Evolutionary conservation across 2,329 filamentous ascomycete genomes (phyloP).

Genomic region (Macroventuria anomochaeta): DNA sequence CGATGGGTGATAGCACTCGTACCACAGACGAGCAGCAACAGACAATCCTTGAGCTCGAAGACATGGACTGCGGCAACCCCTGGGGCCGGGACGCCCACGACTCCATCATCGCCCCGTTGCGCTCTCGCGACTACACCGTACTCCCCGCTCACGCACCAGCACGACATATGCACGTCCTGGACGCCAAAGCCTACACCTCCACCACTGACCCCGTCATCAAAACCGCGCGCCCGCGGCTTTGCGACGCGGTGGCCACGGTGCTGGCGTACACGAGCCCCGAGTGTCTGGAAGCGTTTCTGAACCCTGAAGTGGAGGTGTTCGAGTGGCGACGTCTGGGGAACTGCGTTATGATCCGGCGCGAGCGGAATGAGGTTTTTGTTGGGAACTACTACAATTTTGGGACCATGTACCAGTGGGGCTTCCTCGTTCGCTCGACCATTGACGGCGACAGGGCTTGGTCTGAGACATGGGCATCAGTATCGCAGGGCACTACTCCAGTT

Average conservation of each 20-base stretch:
- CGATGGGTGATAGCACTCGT: background rate
- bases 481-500: slow-evolving; percentile 13
- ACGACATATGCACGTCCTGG: slow-evolving; percentile 22
- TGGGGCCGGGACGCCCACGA: slow-evolving; percentile 21
- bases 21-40: background rate
- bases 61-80: slow-evolving; percentile 20
- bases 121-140: background rate
- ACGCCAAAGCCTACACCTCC: slow-evolving; percentile 9
- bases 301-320: slow-evolving; percentile 20
- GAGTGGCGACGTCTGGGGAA: slow-evolving; percentile 24
- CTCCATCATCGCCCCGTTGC: slow-evolving; percentile 13
- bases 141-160: slow-evolving; percentile 6
- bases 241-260: slow-evolving; percentile 25
- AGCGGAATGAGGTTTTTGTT: slow-evolving; percentile 18
- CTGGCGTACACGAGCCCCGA: slow-evolving; percentile 18
- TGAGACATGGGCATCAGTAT: slow-evolving; percentile 18
- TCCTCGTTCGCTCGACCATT: slow-evolving; percentile 22
- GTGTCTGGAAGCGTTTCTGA: slow-evolving; percentile 23
- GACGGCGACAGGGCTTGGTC: slow-evolving; percentile 14
- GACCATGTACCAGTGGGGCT: slow-evolving; percentile 19
- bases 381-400: slow-evolving; percentile 24
- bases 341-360: slow-evolving; percentile 22
- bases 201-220: slow-evolving; percentile 13
- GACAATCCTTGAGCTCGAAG: slow-evolving; percentile 17
- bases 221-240: slow-evolving; percentile 19